Percentiles rank a stretch among this genome's conserved stretches.
phyloP scores from a whole-genome alignment of 1,139 yeast genomes.

The Hemisphaericaspora subhashii region DNA sequence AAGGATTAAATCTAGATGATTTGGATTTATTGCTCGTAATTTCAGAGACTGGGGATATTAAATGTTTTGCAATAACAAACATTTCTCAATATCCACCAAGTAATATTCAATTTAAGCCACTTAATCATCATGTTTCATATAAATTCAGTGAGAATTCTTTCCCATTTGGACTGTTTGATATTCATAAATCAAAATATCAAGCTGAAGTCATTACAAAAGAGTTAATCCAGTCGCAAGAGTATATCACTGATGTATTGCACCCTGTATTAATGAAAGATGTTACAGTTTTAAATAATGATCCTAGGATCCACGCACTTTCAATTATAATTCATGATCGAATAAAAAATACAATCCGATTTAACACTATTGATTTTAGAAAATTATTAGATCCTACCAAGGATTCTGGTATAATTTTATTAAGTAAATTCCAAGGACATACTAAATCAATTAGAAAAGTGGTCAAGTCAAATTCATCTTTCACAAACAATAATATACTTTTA shows the following conservation, averaged over 20 bases:
- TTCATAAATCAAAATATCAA: background rate
- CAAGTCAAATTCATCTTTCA: conserved; percentile 48
- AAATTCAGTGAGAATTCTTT: conserved; percentile 17
- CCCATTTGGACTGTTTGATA: conserved; percentile 13
- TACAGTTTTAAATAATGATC: conserved; percentile 17
- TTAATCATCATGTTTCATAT: conserved; percentile 12
- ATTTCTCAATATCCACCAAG: conserved; percentile 51
- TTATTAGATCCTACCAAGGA: conserved; percentile 9
- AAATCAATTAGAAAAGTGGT: conserved; percentile 70
- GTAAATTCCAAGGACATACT: conserved; percentile 80
- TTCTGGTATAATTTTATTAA: conserved; percentile 17
- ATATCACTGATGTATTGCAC: conserved; percentile 15
- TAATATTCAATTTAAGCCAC: conserved; percentile 25
- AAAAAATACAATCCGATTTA: conserved; percentile 36
- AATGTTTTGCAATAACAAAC: conserved; percentile 52
- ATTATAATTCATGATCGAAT: conserved; percentile 40
- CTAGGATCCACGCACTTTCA: conserved; percentile 17
- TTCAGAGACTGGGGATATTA: conserved; percentile 44
- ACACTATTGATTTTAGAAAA: conserved; percentile 20
- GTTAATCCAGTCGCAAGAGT: conserved; percentile 16
- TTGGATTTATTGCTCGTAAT: conserved; percentile 59
- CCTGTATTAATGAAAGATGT: conserved; percentile 30
- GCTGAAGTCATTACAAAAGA: background rate
- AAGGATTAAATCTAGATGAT: conserved; percentile 16
- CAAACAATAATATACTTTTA: conserved; percentile 29